These are phyloP conservation scores for Umbelopsis sp. DNA, from an alignment of 371 early-diverging fungal species.

Conservation along the genomic window DNA sequence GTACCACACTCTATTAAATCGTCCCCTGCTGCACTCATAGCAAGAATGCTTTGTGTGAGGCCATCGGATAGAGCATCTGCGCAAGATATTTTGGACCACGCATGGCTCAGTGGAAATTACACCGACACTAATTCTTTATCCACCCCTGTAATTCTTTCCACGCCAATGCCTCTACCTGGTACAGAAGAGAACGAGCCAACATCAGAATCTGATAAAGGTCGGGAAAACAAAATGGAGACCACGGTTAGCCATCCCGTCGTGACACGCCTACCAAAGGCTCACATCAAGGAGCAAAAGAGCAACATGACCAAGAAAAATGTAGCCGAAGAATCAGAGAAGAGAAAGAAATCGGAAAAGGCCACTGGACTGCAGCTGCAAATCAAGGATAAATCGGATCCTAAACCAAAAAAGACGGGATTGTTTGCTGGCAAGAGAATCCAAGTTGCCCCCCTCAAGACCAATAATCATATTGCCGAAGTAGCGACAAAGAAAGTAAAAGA, in stretches of 20 bases:
- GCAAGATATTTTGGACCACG: conserved; percentile 69
- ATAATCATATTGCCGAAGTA: background rate
- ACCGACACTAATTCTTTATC: conserved; percentile 5
- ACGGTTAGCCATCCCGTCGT: background rate
- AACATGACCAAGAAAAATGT: background rate
- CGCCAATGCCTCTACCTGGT: background rate
- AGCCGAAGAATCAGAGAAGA: background rate
- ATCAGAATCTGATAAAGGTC: background rate
- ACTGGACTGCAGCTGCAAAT: background rate
- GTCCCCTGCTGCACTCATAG: conserved; percentile 56
- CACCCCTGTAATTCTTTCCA: background rate
- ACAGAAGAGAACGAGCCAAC: background rate
- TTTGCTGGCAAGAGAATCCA: conserved; percentile 6
- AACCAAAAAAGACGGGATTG: background rate
- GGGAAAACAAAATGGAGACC: background rate
- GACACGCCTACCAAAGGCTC: background rate
- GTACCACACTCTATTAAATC: conserved; percentile 51
- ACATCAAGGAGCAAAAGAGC: background rate
- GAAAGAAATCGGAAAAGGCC: background rate
- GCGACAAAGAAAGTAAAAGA: background rate
- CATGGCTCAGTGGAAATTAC: conserved; percentile 62
- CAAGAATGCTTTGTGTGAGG: conserved; percentile 55
- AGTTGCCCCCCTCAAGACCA: conserved; percentile 5
- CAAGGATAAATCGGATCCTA: background rate
- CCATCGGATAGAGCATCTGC: conserved; percentile 76